These are phyloP conservation scores for Dipodascopsis tothii DNA, from an alignment of 805 yeast genomes.

Conservation along the genomic window DNA sequence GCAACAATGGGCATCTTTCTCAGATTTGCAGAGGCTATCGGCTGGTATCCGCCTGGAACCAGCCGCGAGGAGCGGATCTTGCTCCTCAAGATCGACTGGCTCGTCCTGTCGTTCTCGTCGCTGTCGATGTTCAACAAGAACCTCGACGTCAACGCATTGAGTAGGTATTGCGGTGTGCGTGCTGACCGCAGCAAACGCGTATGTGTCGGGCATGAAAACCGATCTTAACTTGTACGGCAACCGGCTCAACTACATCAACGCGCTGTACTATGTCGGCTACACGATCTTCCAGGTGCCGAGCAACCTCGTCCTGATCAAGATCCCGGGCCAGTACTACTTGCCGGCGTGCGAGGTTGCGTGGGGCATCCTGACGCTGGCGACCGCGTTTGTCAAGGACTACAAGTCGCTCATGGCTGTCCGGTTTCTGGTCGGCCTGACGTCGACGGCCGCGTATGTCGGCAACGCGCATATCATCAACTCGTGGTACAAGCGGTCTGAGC, in stretches of 20 bases:
- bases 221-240: constrained; percentile 51
- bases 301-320: constrained; percentile 29
- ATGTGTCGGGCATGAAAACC: constrained; percentile 47
- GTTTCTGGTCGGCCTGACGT: constrained; percentile 38
- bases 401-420: constrained; percentile 52
- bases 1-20: no score
- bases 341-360: constrained; percentile 56
- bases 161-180: no score
- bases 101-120: constrained; percentile 32
- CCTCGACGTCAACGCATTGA: constrained; percentile 43
- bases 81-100: constrained; percentile 32
- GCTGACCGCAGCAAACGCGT: no score
- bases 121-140: constrained; percentile 41
- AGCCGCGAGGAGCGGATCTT: constrained; percentile 28
- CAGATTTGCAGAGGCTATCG: no score
- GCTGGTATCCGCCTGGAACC: constrained; percentile 31
- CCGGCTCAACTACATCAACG: constrained; percentile 47
- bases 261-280: constrained; percentile 57
- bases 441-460: constrained; percentile 41
- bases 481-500: constrained; percentile 51
- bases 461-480: constrained; percentile 36
- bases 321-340: no score
- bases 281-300: constrained; percentile 31
- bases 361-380: constrained; percentile 45
- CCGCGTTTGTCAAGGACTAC: constrained; percentile 45